Percentiles rank a stretch among this genome's conserved stretches.
These are phyloP conservation scores for Celoporthe dispersa DNA, from an alignment of 2,329 filamentous ascomycete species.

Conservation along the genomic window DNA sequence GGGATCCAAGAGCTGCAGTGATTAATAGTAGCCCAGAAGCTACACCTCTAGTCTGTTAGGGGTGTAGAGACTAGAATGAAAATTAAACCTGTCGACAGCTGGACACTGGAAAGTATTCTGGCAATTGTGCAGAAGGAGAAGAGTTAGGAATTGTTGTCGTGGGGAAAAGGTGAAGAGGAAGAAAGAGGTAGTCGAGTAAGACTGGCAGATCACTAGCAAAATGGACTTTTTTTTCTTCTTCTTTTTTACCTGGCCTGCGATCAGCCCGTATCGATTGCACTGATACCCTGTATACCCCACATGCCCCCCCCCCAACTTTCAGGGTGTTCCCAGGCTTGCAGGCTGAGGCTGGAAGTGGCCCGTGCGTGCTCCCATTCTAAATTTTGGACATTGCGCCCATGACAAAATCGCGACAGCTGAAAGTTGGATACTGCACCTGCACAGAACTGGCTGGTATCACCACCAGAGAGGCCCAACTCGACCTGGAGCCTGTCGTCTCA, in stretches of 20 bases:
- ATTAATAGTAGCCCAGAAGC: neutral
- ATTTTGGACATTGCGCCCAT: slow-evolving; percentile 13
- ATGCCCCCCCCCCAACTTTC: neutral
- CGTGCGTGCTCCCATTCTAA: slow-evolving; percentile 10
- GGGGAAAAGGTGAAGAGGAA: neutral
- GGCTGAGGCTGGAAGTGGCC: slow-evolving; percentile 3
- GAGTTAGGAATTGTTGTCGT: neutral
- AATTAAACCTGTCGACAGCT: neutral
- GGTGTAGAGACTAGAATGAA: neutral
- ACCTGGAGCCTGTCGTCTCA: slow-evolving; percentile 21
- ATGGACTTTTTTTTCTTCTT: neutral
- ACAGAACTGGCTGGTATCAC: slow-evolving; percentile 2
- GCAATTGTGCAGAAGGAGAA: neutral
- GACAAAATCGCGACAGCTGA: slow-evolving; percentile 9
- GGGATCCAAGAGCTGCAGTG: neutral
- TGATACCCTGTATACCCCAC: slow-evolving; percentile 3
- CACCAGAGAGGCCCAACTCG: slow-evolving; percentile 11
- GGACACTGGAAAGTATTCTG: neutral
- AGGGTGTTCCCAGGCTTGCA: slow-evolving; percentile 11
- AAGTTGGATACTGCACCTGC: neutral
- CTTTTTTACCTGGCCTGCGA: neutral
- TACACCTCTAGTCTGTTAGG: neutral
- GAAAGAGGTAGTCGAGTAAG: neutral
- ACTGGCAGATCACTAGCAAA: neutral
- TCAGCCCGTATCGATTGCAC: neutral